These are phyloP conservation scores for Melastoma malabathricum DNA, from an alignment of 345 rosid genomes.

Conservation along the genomic window DNA sequence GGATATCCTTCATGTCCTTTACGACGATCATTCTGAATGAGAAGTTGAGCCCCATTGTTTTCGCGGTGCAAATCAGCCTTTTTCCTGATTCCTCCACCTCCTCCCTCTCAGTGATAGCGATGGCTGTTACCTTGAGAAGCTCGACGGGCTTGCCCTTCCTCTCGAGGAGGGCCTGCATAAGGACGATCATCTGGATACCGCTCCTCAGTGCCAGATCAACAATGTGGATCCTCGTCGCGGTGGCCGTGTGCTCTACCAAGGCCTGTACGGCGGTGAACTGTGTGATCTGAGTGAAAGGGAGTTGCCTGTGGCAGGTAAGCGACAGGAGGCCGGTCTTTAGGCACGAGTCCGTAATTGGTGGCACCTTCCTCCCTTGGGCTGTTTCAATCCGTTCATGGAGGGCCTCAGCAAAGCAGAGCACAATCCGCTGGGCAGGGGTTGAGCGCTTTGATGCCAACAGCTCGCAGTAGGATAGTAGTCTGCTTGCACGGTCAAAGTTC, in stretches of 20 bases:
- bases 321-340: slow-evolving; percentile 5
- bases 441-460: slow-evolving; percentile 26
- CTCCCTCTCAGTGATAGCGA: slow-evolving; percentile 14
- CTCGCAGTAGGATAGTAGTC: slow-evolving; percentile 34
- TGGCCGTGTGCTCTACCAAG: slow-evolving; percentile 22
- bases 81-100: slow-evolving; percentile 18
- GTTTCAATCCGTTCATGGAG: slow-evolving; percentile 28
- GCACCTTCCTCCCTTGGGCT: slow-evolving; percentile 15
- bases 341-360: slow-evolving; percentile 1
- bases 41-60: slow-evolving; percentile 29
- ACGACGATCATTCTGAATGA: slow-evolving; percentile 17
- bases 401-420: slow-evolving; percentile 30
- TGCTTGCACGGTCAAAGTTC: slow-evolving; percentile 32
- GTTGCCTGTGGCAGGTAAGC: slow-evolving; percentile 11
- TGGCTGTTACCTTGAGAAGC: slow-evolving; percentile 29
- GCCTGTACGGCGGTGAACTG: slow-evolving; percentile 33
- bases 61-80: slow-evolving; percentile 22
- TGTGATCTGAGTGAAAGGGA: slow-evolving; percentile 25
- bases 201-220: slow-evolving; percentile 44
- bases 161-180: slow-evolving; percentile 33
- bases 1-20: slow-evolving; percentile 13
- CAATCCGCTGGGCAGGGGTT: slow-evolving; percentile 33
- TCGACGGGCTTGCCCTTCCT: slow-evolving; percentile 12
- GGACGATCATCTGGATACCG: slow-evolving; percentile 40
- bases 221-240: slow-evolving; percentile 26